Base-by-base conservation (phyloP, 192 early-diverging fungal species). In the Coemansia asiatica region DNA sequence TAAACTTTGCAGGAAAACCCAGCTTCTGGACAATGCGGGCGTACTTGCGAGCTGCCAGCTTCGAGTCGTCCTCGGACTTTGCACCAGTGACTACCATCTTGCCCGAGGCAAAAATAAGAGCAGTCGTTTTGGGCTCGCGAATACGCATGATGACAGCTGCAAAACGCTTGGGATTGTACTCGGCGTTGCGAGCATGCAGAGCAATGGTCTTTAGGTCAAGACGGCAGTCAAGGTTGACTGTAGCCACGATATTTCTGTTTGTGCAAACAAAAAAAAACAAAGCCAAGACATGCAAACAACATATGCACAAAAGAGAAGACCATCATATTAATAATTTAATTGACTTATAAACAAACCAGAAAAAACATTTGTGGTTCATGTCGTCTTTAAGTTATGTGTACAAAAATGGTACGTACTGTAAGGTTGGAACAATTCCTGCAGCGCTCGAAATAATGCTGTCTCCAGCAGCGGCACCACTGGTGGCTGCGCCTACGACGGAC, bases 81-180 rank as follows among this genome's bases (percentile, higher is more conserved):
- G 95, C 95, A 57, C 94, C 95, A 0, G 94, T 97, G 1, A 98
- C 94, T 25, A 98, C 97, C 97, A 99, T 99, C 82, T 99, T 99
- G 48, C 97, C 97, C 21, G 96, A 98, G 12, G 95, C 94, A 84
- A 99, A 99, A 71, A 99, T 99, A 58, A 99, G 83, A 12, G 97
- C 97, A 0, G 97, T 99, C 6, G 97, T 99, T 83, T 99, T 98
- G 55, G 97, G 97, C 55, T 97, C 96, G 84, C 97, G 91, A 72
- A 99, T 99, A 71, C 97, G 91, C 97, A 99, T 99, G 74, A 99
- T 99, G 33, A 99, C 97, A 57, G 97, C 97, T 63, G 97, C 97
- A 74, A 99, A 99, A 74, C 97, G 97, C 97, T 99, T 99, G 74
- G 97, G 97, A 80, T 99, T 99, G 85, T 99, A 99, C 83, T 99